A percentile compares a stretch with the other conserved stretches of the same genome.
phyloP scores from a whole-genome alignment of 2,329 filamentous ascomycete species.

The Curvularia spicifera region DNA sequence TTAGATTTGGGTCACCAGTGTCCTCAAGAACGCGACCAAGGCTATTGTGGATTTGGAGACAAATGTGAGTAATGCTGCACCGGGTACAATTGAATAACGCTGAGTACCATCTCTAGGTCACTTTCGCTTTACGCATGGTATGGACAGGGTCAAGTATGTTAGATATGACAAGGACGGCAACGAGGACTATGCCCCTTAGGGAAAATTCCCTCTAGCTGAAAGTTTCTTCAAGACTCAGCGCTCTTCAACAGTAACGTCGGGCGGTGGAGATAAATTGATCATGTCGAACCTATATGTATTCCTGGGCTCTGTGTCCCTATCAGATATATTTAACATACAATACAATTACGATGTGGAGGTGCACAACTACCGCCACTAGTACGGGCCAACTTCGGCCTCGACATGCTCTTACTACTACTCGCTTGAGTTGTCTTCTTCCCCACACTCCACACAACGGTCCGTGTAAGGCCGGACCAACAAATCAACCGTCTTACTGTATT shows the following conservation, averaged over 20 bases:
- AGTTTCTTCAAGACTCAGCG: background rate
- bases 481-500: background rate
- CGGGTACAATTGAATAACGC: background rate
- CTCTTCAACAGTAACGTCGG: too few relatives aligned
- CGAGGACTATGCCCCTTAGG: slow-evolving; percentile 25
- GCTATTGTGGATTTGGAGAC: slow-evolving; percentile 47
- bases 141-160: slow-evolving; percentile 45
- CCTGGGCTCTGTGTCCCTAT: background rate
- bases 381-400: slow-evolving; percentile 4
- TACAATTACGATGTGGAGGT: too few relatives aligned
- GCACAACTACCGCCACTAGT: background rate
- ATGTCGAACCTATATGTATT: background rate
- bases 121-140: slow-evolving; percentile 48
- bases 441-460: slow-evolving; percentile 3
- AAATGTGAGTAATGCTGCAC: slow-evolving; percentile 32
- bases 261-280: background rate
- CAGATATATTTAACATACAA: background rate
- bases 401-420: slow-evolving; percentile 1
- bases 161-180: slow-evolving; percentile 37
- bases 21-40: slow-evolving; percentile 43
- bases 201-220: background rate
- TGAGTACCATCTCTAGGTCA: slow-evolving; percentile 24
- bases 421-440: background rate
- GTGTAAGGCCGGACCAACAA: background rate
- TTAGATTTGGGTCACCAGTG: slow-evolving; percentile 52